phyloP scores from a whole-genome alignment of 306 rosid species.

The Begonia fuchsioides region DNA sequence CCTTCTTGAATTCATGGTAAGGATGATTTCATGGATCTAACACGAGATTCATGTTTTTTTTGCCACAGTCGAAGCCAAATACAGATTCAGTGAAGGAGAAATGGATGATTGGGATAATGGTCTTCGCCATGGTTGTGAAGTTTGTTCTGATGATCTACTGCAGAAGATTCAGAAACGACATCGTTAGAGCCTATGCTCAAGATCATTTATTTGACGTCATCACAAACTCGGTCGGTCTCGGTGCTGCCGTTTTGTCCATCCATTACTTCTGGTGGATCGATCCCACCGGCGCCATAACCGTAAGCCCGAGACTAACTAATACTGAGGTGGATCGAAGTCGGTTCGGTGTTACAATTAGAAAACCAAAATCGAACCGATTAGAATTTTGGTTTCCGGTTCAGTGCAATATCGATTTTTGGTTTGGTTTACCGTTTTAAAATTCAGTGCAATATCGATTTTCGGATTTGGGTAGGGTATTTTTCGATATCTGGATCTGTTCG shows the following conservation, averaged over 20 bases:
- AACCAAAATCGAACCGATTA: no score
- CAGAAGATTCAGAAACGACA: conserved; percentile 65
- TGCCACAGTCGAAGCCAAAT: conserved; percentile 47
- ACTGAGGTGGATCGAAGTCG: no score
- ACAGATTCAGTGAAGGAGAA: conserved; percentile 47
- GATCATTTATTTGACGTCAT: conserved; percentile 90
- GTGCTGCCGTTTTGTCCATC: conserved; percentile 65
- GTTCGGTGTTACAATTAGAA: no score
- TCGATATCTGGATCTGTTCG: no score
- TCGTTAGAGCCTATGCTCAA: conserved; percentile 74
- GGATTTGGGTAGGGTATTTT: no score
- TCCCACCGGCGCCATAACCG: conserved; percentile 68
- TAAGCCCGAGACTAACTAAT: no score
- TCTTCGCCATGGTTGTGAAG: conserved; percentile 44
- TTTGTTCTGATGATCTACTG: conserved; percentile 53
- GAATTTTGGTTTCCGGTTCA: no score
- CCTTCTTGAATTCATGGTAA: background rate
- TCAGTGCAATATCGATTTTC: no score
- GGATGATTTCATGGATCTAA: no score
- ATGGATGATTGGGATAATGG: conserved; percentile 93
- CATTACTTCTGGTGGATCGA: conserved; percentile 83
- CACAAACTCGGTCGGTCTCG: conserved; percentile 67
- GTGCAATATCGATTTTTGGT: no score
- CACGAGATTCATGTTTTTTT: background rate
- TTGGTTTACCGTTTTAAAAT: no score